Evolutionary conservation across 2,329 filamentous ascomycete species (phyloP).

Genomic region (Parasarocladium wereldwijsianum): DNA sequence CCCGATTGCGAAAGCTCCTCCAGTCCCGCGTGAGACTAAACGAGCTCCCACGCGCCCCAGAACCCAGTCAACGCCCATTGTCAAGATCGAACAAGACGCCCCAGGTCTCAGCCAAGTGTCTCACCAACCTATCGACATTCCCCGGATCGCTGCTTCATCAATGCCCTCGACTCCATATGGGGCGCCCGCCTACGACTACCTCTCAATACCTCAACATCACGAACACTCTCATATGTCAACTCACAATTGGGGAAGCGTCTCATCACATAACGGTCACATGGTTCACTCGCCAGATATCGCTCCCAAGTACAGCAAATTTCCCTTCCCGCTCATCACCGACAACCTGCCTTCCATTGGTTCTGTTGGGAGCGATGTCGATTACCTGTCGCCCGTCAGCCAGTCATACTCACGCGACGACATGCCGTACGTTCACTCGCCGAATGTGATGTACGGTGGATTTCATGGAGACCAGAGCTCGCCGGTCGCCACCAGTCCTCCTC

Average conservation of each 20-base stretch:
- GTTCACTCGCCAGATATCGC: conserved; percentile 15
- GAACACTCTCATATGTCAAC: no score
- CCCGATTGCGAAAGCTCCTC: conserved; percentile 46
- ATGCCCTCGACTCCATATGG: conserved; percentile 27
- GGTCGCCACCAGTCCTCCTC: conserved; percentile 39
- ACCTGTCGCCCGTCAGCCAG: conserved; percentile 45
- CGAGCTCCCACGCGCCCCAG: conserved; percentile 29
- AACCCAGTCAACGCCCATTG: conserved; percentile 26
- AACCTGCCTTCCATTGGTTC: conserved; percentile 34
- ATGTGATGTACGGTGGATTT: conserved; percentile 42
- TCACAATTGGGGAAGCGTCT: conserved; percentile 29
- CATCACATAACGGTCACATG: conserved; percentile 24
- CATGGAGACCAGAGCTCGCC: conserved; percentile 33
- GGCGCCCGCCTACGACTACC: conserved; percentile 28
- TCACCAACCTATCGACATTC: conserved; percentile 21
- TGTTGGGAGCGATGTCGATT: conserved; percentile 46
- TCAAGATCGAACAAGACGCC: conserved; percentile 9
- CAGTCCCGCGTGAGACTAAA: conserved; percentile 34
- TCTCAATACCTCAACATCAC: conserved; percentile 32
- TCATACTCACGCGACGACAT: conserved; percentile 42
- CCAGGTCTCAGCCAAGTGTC: neutral
- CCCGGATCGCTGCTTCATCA: conserved; percentile 18
- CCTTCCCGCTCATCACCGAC: conserved; percentile 31
- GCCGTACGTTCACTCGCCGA: conserved; percentile 39
- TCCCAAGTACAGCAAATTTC: conserved; percentile 28